phyloP scores from a whole-genome alignment of 169 alveolate genomes.

The Plasmodium falciparum region DNA sequence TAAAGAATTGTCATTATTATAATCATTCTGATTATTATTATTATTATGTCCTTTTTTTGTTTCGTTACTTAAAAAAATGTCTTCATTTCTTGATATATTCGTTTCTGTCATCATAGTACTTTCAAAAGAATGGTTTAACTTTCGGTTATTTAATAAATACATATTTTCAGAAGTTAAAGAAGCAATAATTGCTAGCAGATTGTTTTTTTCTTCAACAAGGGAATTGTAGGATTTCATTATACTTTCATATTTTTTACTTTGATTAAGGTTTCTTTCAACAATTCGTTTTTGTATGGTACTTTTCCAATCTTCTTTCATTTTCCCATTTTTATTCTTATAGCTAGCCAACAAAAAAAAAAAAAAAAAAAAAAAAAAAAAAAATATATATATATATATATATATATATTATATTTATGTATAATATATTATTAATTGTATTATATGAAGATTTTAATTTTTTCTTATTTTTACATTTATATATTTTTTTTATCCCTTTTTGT shows the following conservation, averaged over 20 bases:
- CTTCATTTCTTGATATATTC: background rate
- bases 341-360: background rate
- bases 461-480: too few relatives aligned
- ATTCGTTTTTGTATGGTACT: conserved; percentile 34
- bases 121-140: background rate
- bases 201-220: conserved; percentile 70
- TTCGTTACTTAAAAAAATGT: background rate
- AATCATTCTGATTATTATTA: background rate
- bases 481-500: too few relatives aligned
- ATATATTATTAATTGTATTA: too few relatives aligned
- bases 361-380: background rate
- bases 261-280: conserved; percentile 30
- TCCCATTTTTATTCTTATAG: too few relatives aligned
- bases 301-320: conserved; percentile 65
- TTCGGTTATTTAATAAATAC: conserved; percentile 18
- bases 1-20: background rate
- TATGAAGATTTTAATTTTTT: too few relatives aligned
- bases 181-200: conserved; percentile 59
- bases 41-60: background rate
- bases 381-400: conserved; percentile 1
- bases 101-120: background rate
- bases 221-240: conserved; percentile 40
- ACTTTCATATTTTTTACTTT: conserved; percentile 40
- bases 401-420: background rate
- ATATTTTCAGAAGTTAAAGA: conserved; percentile 54